Percentiles rank a stretch among this genome's conserved stretches.
Evolutionary conservation across 345 rosid species (phyloP).

Genomic region (Anacardium occidentale): DNA sequence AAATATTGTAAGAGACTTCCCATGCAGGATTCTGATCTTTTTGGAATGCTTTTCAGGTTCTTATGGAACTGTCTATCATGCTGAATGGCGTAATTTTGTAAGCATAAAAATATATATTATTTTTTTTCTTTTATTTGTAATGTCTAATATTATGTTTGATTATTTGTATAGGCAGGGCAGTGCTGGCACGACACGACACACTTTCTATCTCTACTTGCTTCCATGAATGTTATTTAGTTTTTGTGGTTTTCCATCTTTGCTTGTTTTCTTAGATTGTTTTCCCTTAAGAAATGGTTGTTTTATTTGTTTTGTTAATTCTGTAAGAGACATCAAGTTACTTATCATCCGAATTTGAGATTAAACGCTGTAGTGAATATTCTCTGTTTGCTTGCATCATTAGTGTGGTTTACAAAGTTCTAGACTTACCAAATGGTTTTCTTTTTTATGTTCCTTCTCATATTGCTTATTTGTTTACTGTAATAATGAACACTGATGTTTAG

Average conservation of each 20-base stretch:
- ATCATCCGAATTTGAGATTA: too few species aligned
- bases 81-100: slow-evolving; percentile 51
- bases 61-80: slow-evolving; percentile 56
- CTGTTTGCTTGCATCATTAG: background rate
- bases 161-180: too few species aligned
- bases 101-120: slow-evolving; percentile 6
- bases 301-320: too few species aligned
- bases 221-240: background rate
- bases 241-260: too few species aligned
- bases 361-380: too few species aligned
- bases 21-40: slow-evolving; percentile 9
- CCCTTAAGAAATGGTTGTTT: too few species aligned
- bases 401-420: background rate
- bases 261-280: too few species aligned
- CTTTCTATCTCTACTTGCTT: background rate
- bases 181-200: background rate
- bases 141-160: too few species aligned
- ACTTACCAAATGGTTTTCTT: background rate
- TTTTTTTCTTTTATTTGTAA: background rate
- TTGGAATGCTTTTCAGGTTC: slow-evolving; percentile 40
- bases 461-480: background rate
- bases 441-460: background rate
- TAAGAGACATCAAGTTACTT: too few species aligned
- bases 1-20: slow-evolving; percentile 12
- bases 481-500: background rate